A percentile compares a stretch with the other conserved stretches of the same genome.
Evolutionary conservation across 129 eudicot species (phyloP).

Genomic region (Flaveria bidentis): DNA sequence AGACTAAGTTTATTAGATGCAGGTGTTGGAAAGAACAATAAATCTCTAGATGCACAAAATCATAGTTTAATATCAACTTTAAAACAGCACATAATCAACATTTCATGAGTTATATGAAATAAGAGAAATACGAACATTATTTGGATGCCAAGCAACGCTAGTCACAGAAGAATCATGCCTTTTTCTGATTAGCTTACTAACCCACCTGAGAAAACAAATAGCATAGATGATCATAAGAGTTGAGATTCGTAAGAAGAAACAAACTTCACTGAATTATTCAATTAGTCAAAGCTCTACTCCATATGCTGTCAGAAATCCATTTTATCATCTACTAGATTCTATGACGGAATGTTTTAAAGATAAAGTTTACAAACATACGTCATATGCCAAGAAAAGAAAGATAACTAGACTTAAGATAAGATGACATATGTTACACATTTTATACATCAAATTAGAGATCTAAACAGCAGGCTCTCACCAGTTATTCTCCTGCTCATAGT

Average conservation of each 20-base stretch:
- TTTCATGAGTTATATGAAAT: slow-evolving; percentile 13
- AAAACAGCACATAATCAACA: neutral
- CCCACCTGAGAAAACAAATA: slow-evolving; percentile 76
- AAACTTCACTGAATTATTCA: slow-evolving; percentile 20
- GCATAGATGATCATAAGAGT: slow-evolving; percentile 14
- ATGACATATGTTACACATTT: slow-evolving; percentile 12
- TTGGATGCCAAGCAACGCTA: slow-evolving; percentile 97
- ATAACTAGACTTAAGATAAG: slow-evolving; percentile 8
- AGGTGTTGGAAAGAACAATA: slow-evolving; percentile 14
- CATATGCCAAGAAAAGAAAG: slow-evolving; percentile 13
- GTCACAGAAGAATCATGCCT: slow-evolving; percentile 96
- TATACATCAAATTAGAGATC: slow-evolving; percentile 10
- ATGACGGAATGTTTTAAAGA: slow-evolving; percentile 3
- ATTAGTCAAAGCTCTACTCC: slow-evolving; percentile 16
- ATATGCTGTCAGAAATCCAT: slow-evolving; percentile 12
- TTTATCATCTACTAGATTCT: slow-evolving; percentile 22
- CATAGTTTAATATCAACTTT: slow-evolving; percentile 14
- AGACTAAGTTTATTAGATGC: slow-evolving; percentile 16
- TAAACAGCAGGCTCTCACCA: slow-evolving; percentile 52
- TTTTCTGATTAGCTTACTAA: slow-evolving; percentile 95
- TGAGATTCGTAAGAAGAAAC: slow-evolving; percentile 13
- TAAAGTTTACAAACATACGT: slow-evolving; percentile 11
- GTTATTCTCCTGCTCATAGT: slow-evolving; percentile 98
- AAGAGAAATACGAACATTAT: slow-evolving; percentile 59
- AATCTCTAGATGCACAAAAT: slow-evolving; percentile 3